phyloP scores from a whole-genome alignment of 2,329 filamentous ascomycete genomes.

The Neonectria ditissima region DNA sequence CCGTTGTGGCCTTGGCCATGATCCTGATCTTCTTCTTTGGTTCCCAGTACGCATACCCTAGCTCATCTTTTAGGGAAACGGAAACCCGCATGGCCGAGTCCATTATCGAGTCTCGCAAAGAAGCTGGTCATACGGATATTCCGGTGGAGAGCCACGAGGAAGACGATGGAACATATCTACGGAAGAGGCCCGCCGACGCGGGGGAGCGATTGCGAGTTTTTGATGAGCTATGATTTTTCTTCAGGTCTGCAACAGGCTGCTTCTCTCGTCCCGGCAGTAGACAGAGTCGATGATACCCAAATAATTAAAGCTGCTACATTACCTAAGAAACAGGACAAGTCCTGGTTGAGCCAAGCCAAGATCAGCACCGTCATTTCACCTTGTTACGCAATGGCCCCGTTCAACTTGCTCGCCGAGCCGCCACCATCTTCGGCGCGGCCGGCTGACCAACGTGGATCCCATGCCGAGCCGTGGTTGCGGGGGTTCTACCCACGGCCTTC shows the following conservation, averaged over 20 bases:
- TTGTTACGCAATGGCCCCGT: constrained; percentile 9
- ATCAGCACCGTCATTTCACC: neutral
- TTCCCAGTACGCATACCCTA: constrained; percentile 41
- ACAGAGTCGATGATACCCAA: constrained; percentile 36
- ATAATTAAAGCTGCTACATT: neutral
- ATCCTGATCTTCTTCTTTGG: constrained; percentile 57
- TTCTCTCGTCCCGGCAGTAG: constrained; percentile 18
- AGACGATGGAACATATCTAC: constrained; percentile 39
- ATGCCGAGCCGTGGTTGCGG: constrained; percentile 8
- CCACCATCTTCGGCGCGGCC: constrained; percentile 21
- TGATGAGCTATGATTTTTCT: constrained; percentile 57
- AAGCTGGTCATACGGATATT: constrained; percentile 36
- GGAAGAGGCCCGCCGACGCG: constrained; percentile 44
- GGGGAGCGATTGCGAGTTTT: constrained; percentile 57
- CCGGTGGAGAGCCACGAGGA: constrained; percentile 36
- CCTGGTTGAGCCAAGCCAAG: neutral
- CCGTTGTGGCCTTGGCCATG: constrained; percentile 60
- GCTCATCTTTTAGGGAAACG: constrained; percentile 19
- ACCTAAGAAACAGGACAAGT: neutral
- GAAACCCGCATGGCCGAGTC: constrained; percentile 39
- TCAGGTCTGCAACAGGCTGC: constrained; percentile 12
- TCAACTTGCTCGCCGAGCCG: constrained; percentile 12
- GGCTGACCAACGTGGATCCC: constrained; percentile 1
- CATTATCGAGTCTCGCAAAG: constrained; percentile 39
- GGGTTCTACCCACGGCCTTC: constrained; percentile 3